phyloP scores from a whole-genome alignment of 2,329 filamentous ascomycete species.

The Aspergillus terreus region DNA sequence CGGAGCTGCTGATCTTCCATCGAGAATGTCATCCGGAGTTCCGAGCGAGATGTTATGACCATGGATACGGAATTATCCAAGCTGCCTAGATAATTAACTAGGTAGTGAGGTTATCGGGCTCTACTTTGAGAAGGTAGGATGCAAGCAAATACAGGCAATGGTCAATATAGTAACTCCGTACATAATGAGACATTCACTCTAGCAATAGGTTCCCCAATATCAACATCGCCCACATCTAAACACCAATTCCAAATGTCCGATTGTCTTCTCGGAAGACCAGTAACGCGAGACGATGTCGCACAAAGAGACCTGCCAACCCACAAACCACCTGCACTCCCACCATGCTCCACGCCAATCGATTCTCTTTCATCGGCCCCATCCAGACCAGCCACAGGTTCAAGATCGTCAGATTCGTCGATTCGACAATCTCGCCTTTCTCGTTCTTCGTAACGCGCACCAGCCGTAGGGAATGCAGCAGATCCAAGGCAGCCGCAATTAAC shows the following conservation, averaged over 20 bases:
- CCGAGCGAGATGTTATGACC: no score
- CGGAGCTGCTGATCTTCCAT: neutral
- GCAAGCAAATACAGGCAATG: neutral
- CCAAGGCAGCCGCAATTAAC: slow-evolving; percentile 61
- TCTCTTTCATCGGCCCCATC: slow-evolving; percentile 87
- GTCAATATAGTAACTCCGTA: neutral
- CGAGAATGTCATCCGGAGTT: no score
- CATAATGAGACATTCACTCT: neutral
- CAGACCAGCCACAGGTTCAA: slow-evolving; percentile 96
- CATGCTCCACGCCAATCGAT: slow-evolving; percentile 75
- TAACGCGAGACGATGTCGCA: slow-evolving; percentile 79
- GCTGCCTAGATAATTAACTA: no score
- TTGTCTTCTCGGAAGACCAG: slow-evolving; percentile 92
- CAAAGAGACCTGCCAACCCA: slow-evolving; percentile 78
- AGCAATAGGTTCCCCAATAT: no score
- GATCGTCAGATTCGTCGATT: slow-evolving; percentile 87
- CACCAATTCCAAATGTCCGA: slow-evolving; percentile 25
- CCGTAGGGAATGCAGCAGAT: slow-evolving; percentile 63
- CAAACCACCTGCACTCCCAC: slow-evolving; percentile 71
- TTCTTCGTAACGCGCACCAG: slow-evolving; percentile 67
- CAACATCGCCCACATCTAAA: neutral
- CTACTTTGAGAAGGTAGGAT: no score
- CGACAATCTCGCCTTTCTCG: slow-evolving; percentile 65
- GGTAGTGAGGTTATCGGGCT: no score
- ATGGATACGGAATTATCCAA: no score